These are phyloP conservation scores for Urostyla sp. DNA, from an alignment of 73 alveolate genomes.

Conservation along the genomic window DNA sequence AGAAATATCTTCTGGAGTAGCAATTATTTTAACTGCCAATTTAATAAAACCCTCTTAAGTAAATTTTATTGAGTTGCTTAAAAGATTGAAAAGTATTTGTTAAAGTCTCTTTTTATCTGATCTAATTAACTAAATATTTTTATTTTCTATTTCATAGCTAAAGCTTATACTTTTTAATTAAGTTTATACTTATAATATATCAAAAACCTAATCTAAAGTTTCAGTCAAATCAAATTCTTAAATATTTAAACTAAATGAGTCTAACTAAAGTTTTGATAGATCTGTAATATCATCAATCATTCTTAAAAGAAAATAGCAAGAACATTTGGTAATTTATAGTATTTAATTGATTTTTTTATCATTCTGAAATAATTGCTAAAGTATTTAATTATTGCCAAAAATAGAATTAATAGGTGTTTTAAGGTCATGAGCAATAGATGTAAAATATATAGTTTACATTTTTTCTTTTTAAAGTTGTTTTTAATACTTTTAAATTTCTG, in stretches of 20 bases:
- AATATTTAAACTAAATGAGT: constrained; percentile 4
- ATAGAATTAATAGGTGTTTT: too few species aligned
- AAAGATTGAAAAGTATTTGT: constrained; percentile 37
- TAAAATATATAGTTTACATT: too few species aligned
- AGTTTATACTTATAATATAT: background rate
- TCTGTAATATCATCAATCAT: constrained; percentile 14
- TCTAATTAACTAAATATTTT: background rate
- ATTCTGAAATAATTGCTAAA: too few species aligned
- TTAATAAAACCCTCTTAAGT: constrained; percentile 19
- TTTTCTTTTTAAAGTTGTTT: too few species aligned
- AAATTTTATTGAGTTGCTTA: constrained; percentile 62
- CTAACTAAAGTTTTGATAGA: constrained; percentile 7
- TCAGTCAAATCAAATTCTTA: background rate
- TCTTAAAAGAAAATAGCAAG: background rate
- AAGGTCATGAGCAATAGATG: background rate
- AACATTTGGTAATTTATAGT: background rate
- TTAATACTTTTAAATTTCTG: too few species aligned
- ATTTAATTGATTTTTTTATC: background rate
- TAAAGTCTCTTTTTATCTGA: constrained; percentile 51
- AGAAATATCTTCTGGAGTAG: background rate
- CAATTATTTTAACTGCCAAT: background rate
- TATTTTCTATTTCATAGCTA: background rate
- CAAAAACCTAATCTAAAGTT: background rate
- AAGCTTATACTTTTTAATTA: background rate
- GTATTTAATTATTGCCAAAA: too few species aligned